Percentiles rank a stretch among this genome's conserved stretches.
These are phyloP conservation scores for Thelonectria blattea DNA, from an alignment of 2,329 filamentous ascomycete genomes.

Conservation along the genomic window DNA sequence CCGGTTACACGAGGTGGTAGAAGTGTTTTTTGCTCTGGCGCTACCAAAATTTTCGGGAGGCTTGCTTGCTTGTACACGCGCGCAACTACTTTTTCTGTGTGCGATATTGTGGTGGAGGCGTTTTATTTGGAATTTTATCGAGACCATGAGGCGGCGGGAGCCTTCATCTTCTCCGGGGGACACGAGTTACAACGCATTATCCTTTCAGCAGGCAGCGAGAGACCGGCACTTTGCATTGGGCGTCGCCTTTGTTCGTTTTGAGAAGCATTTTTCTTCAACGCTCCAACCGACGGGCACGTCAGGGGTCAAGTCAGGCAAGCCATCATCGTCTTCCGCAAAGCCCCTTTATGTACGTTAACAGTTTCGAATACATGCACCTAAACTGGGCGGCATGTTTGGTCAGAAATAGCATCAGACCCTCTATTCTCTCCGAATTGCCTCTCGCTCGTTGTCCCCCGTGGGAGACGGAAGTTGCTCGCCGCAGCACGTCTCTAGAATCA, in stretches of 20 bases:
- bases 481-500: slow-evolving; percentile 55
- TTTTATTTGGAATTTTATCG: slow-evolving; percentile 37
- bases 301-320: slow-evolving; percentile 61
- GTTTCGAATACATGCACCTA: slow-evolving; percentile 42
- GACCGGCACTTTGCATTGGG: slow-evolving; percentile 41
- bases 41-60: slow-evolving; percentile 25
- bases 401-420: slow-evolving; percentile 50
- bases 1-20: slow-evolving; percentile 74
- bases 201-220: slow-evolving; percentile 42
- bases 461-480: slow-evolving; percentile 69
- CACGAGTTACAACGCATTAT: slow-evolving; percentile 38
- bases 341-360: slow-evolving; percentile 70
- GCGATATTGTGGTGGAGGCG: slow-evolving; percentile 35
- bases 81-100: slow-evolving; percentile 29
- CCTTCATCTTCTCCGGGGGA: slow-evolving; percentile 36
- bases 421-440: slow-evolving; percentile 45
- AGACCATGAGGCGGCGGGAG: slow-evolving; percentile 27
- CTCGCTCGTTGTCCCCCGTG: slow-evolving; percentile 47
- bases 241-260: slow-evolving; percentile 40
- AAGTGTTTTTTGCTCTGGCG: slow-evolving; percentile 31
- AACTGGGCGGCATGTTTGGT: slow-evolving; percentile 45
- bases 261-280: slow-evolving; percentile 32
- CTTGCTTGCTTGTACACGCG: slow-evolving; percentile 35
- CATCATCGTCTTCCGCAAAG: slow-evolving; percentile 72
- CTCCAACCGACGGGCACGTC: slow-evolving; percentile 28